These are phyloP conservation scores for Entomortierella parvispora DNA, from an alignment of 192 early-diverging fungal genomes.

Conservation along the genomic window DNA sequence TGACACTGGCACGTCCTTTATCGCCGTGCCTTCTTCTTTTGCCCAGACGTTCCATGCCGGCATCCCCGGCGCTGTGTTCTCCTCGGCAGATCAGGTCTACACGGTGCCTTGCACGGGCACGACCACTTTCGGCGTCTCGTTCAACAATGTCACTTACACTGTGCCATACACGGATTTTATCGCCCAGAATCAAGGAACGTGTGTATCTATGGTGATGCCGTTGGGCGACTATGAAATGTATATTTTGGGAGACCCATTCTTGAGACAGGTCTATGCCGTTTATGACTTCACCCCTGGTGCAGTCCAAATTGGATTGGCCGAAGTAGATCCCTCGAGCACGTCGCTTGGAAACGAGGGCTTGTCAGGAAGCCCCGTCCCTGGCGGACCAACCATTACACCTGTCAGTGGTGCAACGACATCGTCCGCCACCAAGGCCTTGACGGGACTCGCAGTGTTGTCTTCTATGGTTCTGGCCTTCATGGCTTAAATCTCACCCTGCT, in stretches of 20 bases:
- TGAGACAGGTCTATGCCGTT: slow-evolving; percentile 43
- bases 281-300: slow-evolving; percentile 50
- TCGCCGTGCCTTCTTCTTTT: slow-evolving; percentile 36
- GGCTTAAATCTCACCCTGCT: background rate
- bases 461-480: background rate
- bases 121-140: slow-evolving; percentile 31
- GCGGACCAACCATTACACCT: slow-evolving; percentile 11
- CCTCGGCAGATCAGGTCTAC: slow-evolving; percentile 12
- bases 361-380: slow-evolving; percentile 30
- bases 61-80: slow-evolving; percentile 31
- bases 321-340: slow-evolving; percentile 8
- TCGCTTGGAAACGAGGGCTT: slow-evolving; percentile 35
- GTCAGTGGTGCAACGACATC: background rate
- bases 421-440: background rate
- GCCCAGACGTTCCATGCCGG: slow-evolving; percentile 39
- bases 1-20: slow-evolving; percentile 51
- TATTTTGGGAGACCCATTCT: slow-evolving; percentile 46
- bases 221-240: slow-evolving; percentile 43
- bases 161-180: slow-evolving; percentile 43
- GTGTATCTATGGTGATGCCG: slow-evolving; percentile 43
- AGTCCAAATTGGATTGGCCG: slow-evolving; percentile 32
- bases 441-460: background rate
- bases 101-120: slow-evolving; percentile 35
- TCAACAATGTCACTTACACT: slow-evolving; percentile 36
- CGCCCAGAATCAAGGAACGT: slow-evolving; percentile 11